Percentiles rank a stretch among this genome's conserved stretches.
phyloP scores from a whole-genome alignment of 176 grass and related monocot genomes.

The Oryza punctata region DNA sequence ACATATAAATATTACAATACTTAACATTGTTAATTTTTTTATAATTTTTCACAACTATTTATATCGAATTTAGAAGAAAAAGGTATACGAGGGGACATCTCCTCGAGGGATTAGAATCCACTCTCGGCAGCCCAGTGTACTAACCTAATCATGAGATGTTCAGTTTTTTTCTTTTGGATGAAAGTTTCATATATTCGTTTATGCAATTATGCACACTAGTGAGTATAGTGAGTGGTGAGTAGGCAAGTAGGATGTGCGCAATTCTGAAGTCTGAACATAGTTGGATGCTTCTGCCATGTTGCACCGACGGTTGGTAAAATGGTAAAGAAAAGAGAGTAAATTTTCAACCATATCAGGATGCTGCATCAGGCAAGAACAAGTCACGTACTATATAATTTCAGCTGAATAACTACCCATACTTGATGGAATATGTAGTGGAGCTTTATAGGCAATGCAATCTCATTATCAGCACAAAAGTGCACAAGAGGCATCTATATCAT shows the following conservation, averaged over 20 bases:
- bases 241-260: background rate
- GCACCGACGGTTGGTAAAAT: slow-evolving; percentile 6
- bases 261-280: background rate
- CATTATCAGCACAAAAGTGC: background rate
- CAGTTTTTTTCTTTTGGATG: no score
- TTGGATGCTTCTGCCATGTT: background rate
- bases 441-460: background rate
- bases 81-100: no score
- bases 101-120: no score
- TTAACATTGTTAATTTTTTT: no score
- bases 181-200: no score
- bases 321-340: background rate
- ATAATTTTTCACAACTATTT: no score
- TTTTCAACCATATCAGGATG: background rate
- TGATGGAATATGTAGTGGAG: background rate
- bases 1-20: no score
- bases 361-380: background rate
- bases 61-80: no score
- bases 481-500: background rate
- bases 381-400: background rate
- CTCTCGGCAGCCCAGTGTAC: background rate
- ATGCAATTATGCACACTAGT: background rate
- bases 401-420: background rate
- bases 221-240: background rate
- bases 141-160: background rate